Base-by-base conservation (phyloP, 129 eudicot genomes). In the Chrysanthemum lavandulifolium region DNA sequence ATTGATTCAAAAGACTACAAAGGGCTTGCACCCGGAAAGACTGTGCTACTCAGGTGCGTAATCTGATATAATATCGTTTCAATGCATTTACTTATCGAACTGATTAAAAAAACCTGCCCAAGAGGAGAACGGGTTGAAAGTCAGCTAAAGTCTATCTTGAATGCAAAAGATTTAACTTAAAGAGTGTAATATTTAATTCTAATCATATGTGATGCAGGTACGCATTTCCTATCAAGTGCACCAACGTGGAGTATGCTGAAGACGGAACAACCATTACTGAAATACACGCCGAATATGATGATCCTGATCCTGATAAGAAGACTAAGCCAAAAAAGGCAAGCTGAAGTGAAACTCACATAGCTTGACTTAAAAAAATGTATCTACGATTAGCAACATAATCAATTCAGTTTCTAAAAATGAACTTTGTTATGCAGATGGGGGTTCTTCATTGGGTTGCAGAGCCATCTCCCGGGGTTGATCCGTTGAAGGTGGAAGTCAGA, bases 401-500 rank as follows among this genome's bases (percentile, higher is more conserved):
- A 13, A 7, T 64, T 14, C 53, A 5, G 50, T 72, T 18, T 52
- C 27, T 54, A 2, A 36, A 10, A 19, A 5, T 4, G 12, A 65
- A 19, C 43, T 13, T 36, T 56, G 16, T 59, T 65, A 9, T 81
- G 61, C 82, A 89, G 98, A 23, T 23, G 36, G 98, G 98, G 23
- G 96, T 93, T 77, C 88, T 94, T 70, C 98, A 90, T 79, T 94
- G 97, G 99, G 96, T 88, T 59, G 90, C 96, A 49, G 94, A 90
- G 75, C 83, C 86, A 61, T 75, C 96, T 63, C 88, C 93, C 33
- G 96, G 97, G 48, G 79, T 82, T 56, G 83, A 86, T 47, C 98
- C 97, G 47, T 84, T 90, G 36, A 88, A 76, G 81, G 91, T 95
- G 71, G 99, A 95, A 81, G 95, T 95, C 73, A 81, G 95, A 86